Evolutionary conservation across 2,329 filamentous ascomycete species (phyloP).

Genomic region (Sporothrix dimorphospora): DNA sequence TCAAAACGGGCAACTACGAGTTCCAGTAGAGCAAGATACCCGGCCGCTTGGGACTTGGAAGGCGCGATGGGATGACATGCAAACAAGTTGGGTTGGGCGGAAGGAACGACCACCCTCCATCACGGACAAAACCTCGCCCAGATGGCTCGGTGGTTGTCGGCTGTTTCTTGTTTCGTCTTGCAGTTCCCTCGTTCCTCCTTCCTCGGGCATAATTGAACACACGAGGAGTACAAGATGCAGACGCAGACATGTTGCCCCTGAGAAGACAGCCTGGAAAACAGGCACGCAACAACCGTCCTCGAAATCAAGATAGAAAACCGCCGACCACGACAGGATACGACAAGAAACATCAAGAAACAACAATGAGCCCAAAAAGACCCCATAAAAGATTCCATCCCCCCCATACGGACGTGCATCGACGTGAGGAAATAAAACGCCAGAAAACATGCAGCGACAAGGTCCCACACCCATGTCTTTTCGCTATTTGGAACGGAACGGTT

Average conservation of each 20-base stretch:
- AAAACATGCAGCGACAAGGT: slow-evolving; percentile 12
- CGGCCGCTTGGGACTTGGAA: slow-evolving; percentile 25
- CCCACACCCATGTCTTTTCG: slow-evolving; percentile 13
- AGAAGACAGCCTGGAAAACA: not conserved
- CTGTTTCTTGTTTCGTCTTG: not conserved
- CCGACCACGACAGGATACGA: not conserved
- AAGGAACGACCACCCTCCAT: slow-evolving; percentile 27
- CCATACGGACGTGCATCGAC: slow-evolving; percentile 13
- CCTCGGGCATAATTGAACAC: not conserved
- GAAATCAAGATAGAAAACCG: not conserved
- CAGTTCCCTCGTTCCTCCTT: not conserved
- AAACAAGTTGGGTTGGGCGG: slow-evolving; percentile 6
- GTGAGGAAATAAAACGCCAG: not conserved
- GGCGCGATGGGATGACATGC: slow-evolving; percentile 25
- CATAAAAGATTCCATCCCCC: slow-evolving; percentile 19
- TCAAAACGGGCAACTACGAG: slow-evolving; percentile 14
- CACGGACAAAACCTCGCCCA: slow-evolving; percentile 19
- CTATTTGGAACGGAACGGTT: slow-evolving; percentile 16
- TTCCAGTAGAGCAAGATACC: slow-evolving; percentile 15
- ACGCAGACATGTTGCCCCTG: not conserved
- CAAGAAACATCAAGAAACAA: slow-evolving; percentile 13
- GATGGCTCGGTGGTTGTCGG: slow-evolving; percentile 23
- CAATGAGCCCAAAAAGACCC: not conserved
- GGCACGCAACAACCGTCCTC: not conserved
- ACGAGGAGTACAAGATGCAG: not conserved